These are phyloP conservation scores for Clonostachys byssicola DNA, from an alignment of 2,329 filamentous ascomycete species.

Conservation along the genomic window DNA sequence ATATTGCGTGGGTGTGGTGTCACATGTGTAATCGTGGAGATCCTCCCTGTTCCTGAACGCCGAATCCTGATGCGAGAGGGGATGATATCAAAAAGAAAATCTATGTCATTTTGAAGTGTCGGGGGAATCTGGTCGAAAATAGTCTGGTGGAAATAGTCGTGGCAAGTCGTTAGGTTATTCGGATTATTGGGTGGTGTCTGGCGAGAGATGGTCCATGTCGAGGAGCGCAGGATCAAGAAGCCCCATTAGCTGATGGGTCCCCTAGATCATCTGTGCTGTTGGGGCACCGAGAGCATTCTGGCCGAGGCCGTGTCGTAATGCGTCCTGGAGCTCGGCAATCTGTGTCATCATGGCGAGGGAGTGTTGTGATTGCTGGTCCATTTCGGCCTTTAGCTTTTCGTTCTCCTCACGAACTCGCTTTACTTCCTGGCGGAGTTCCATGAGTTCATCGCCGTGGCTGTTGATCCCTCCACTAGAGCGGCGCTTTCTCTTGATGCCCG, in stretches of 20 bases:
- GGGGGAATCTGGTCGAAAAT: too few relatives aligned
- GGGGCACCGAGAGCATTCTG: conserved; percentile 25
- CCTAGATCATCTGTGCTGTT: conserved; percentile 34
- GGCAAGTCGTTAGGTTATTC: too few relatives aligned
- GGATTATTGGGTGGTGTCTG: too few relatives aligned
- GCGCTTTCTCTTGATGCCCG: conserved; percentile 44
- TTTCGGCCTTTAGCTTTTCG: conserved; percentile 47
- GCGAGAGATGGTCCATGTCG: too few relatives aligned
- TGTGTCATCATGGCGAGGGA: conserved; percentile 43
- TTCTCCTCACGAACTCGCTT: conserved; percentile 65
- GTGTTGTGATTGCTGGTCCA: conserved; percentile 43
- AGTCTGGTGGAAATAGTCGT: too few relatives aligned
- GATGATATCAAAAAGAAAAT: too few relatives aligned
- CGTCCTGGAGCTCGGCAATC: conserved; percentile 39
- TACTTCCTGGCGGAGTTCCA: conserved; percentile 58
- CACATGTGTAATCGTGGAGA: too few relatives aligned
- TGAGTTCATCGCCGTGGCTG: conserved; percentile 34
- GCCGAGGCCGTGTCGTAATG: conserved; percentile 27
- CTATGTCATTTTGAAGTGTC: too few relatives aligned
- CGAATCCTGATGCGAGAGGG: too few relatives aligned
- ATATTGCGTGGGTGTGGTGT: too few relatives aligned
- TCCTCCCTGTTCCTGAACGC: too few relatives aligned
- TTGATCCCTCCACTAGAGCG: conserved; percentile 17
- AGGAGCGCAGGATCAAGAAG: too few relatives aligned
- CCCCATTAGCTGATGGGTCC: not conserved